These are phyloP conservation scores for Bryoglossum gracile DNA, from an alignment of 495 filamentous ascomycete genomes.

Conservation along the genomic window DNA sequence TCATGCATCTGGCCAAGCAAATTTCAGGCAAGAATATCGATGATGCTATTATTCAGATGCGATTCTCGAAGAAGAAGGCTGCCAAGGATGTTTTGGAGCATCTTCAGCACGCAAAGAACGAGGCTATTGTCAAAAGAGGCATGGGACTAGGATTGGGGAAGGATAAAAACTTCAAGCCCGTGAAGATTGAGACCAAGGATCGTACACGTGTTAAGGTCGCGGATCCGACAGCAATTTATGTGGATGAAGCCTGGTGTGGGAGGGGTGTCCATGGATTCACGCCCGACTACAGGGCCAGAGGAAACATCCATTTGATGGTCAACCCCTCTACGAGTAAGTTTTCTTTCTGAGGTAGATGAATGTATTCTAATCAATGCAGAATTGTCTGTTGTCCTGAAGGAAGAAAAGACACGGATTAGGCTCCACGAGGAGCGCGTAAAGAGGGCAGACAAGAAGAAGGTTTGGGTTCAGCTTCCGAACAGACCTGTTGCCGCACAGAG, in stretches of 20 bases:
- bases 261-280: slow-evolving; percentile 52
- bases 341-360: not conserved
- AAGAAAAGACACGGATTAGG: slow-evolving; percentile 80
- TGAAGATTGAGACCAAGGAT: slow-evolving; percentile 46
- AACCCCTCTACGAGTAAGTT: slow-evolving; percentile 67
- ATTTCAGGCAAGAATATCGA: slow-evolving; percentile 86
- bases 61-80: slow-evolving; percentile 88
- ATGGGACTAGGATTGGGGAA: slow-evolving; percentile 67
- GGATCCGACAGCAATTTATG: slow-evolving; percentile 71
- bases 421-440: slow-evolving; percentile 67
- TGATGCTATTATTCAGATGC: slow-evolving; percentile 92
- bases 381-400: slow-evolving; percentile 81
- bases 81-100: slow-evolving; percentile 72
- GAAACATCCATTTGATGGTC: slow-evolving; percentile 50
- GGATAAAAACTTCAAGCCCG: slow-evolving; percentile 24
- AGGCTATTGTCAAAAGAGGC: slow-evolving; percentile 65
- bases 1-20: slow-evolving; percentile 73
- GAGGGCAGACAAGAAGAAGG: slow-evolving; percentile 59
- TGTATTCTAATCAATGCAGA: slow-evolving; percentile 34
- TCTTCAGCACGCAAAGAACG: slow-evolving; percentile 67
- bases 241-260: slow-evolving; percentile 87
- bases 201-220: slow-evolving; percentile 53
- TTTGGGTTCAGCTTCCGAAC: slow-evolving; percentile 83
- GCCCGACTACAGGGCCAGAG: slow-evolving; percentile 61
- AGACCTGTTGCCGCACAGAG: slow-evolving; percentile 68